Base-by-base conservation (phyloP, 257 asterid genomes). In the Mentha longifolia region DNA sequence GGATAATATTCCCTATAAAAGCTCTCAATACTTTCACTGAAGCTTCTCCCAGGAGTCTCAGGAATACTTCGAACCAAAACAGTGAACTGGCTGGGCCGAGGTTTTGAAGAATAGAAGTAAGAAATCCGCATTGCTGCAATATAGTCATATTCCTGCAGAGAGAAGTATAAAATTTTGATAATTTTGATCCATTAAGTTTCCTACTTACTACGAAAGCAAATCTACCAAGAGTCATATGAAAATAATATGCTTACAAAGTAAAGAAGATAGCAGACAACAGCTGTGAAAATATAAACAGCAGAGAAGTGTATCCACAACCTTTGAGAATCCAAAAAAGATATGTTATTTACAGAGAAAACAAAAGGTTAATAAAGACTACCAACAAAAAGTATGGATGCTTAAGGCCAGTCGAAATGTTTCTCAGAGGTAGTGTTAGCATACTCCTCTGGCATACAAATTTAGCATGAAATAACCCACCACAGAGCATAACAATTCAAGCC, bases 241-340 rank as follows among this genome's bases (percentile, higher is more conserved):
- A 50, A 75, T 30, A 73, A 74, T 75, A 68, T 72, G 90, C 99
- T 92, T 83, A 89, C 99, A 72, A 51, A 75, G 84, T 95, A 95
- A 73, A 95, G 99, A 81, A 86, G 92, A 83, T 87, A 95, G 92
- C 99, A 95, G 78, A 92, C 98, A 65, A 88, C 89, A 58, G 89
- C 95, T 25, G 99, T 89, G 96, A 95, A 86, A 67, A 83, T 55
- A 80, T 92, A 95, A 58, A 89, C 84, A 58, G 98, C 98, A 75
- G 83, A 74, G 82, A 91, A 95, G 85, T 95, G 99, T 82, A 95
- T 80, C 99, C 99, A 95, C 68, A 95, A 88, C 98, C 99, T 95
- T 81, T 47, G 50, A 81, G 85, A 79, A 82, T 65, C 65, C 83
- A 41, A 55, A 55, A 76, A 25, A 76, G 61, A 30, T 33, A 68